Evolutionary conservation across 345 rosid species (phyloP), one percentile per base, ranked within the genome.

Genomic region (Salix koriyanagi): DNA sequence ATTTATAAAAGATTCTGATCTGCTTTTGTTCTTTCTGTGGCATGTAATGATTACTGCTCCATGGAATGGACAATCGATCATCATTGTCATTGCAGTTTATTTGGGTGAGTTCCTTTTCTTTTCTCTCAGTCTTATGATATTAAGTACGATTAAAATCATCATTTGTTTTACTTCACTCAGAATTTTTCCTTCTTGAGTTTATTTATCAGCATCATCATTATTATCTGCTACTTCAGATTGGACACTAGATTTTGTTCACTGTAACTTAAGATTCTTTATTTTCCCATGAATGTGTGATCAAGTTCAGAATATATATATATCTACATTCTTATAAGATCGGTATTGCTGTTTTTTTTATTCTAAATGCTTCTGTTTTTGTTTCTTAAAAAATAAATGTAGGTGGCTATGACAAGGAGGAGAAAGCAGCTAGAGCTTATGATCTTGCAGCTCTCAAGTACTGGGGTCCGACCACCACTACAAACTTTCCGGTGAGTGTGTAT

Each of bases 381-480:
- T 41, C 12, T 41, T 34, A 5, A 37, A 52, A 65, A 36, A 23
- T 68, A 39, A 54, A 9, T 37, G 66, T 68, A 92, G 98, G 98
- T 84, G 98, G 98, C 28, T 94, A 94, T 85, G 98, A 94, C 83
- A 92, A 88, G 75, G 98, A 94, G 80, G 97, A 94, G 36, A 94
- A 89, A 80, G 97, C 98, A 70, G 97, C 98, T 11, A 84, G 97
- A 85, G 97, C 98, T 79, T 94, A 94, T 41, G 98, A 94, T 79
- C 95, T 94, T 64, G 98, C 98, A 23, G 98, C 97, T 81, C 97
- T 94, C 77, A 94, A 94, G 86, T 94, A 92, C 83, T 94, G 98
- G 97, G 98, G 97, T 85, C 92, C 94, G 65, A 86, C 92, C 72
- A 92, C 98, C 1, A 92, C 97, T 16, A 94, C 96, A 14, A 94